Base-by-base conservation (phyloP, 2,329 filamentous ascomycete species). In the Ophiostoma fasciatum region DNA sequence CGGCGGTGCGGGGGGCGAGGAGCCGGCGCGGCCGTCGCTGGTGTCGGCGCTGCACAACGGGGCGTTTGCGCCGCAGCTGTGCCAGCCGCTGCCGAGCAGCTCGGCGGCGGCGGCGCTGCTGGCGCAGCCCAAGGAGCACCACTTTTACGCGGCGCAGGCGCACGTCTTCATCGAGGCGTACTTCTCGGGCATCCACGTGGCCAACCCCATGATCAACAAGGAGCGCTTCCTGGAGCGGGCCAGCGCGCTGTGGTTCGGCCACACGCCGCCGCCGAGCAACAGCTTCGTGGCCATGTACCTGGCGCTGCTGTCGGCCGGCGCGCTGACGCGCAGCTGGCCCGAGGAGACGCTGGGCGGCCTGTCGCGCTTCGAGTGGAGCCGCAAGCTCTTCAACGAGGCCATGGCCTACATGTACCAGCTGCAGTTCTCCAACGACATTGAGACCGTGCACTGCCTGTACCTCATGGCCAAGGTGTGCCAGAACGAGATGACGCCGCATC, bases 211-310 rank as follows among this genome's bases (percentile, higher is more conserved):
- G 5, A 32, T 32, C 30, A n/a, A 32, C 20, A 32, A 32, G 30
- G 30, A 32, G 30, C 3, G n/a, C 13, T 32, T 32, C 14, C 4
- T 32, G 7, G 5, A 13, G 3, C 30, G 30, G 2, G 30, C 30
- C 5, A 23, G 20, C 11, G 12, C 11, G 2, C 20, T 32, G 4
- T 32, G 30, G 30, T 32, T 23, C 11, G 20, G 11, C 8, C 11
- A 7, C 13, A 4, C 30, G 13, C 13, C 20, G 7, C 7, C 20
- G 3, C 30, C 30, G 13, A 15, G 20, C 12, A 11, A 11, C n/a
- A 32, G 30, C 20, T 32, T 32, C n/a, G 15, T 32, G 9, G 30
- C 30, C 20, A 32, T 32, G 30, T 32, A 32, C 11, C 30, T 32
- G 2, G n/a, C 20, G 9, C 30, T 32, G 4, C 30, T 32, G 5